Conservation (phyloP, 1,284 basidiomycete genomes). For the Cutaneotrichosporon arboriforme region DNA sequence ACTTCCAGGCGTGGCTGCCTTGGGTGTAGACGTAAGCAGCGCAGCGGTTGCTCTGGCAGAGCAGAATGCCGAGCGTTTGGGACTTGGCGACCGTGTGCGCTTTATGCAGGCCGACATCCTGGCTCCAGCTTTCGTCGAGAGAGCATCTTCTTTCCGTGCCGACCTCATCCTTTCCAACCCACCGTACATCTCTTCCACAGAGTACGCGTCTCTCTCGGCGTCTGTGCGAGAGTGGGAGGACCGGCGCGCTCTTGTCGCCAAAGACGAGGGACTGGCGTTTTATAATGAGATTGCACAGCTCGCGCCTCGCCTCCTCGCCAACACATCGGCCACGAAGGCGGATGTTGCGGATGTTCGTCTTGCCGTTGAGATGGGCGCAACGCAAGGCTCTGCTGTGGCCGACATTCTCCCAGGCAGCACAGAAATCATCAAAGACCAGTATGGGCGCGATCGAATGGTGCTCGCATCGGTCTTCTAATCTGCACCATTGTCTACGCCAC, state of each 20-base stretch:
- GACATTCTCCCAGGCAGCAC: slow-evolving; percentile 55
- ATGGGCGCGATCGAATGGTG: slow-evolving; percentile 54
- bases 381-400: slow-evolving; percentile 62
- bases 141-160: slow-evolving; percentile 43
- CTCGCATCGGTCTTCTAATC: slow-evolving; percentile 19
- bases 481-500: background rate
- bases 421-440: slow-evolving; percentile 72
- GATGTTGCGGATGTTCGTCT: slow-evolving; percentile 50
- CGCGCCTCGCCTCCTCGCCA: slow-evolving; percentile 50
- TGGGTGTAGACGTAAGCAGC: slow-evolving; percentile 66
- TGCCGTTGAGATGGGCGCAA: slow-evolving; percentile 72
- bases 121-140: slow-evolving; percentile 30
- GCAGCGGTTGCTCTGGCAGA: slow-evolving; percentile 64
- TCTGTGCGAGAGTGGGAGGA: slow-evolving; percentile 76
- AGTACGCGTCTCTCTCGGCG: slow-evolving; percentile 60
- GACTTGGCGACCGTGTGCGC: slow-evolving; percentile 3
- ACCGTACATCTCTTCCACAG: slow-evolving; percentile 73
- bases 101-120: slow-evolving; percentile 52
- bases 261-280: slow-evolving; percentile 66
- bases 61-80: slow-evolving; percentile 56
- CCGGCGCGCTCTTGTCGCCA: slow-evolving; percentile 70
- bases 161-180: slow-evolving; percentile 85
- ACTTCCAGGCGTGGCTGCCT: slow-evolving; percentile 55
- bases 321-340: too few relatives aligned
- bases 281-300: slow-evolving; percentile 67